Conservation (phyloP, 441 rosid species). For the Gossypium trilobum region DNA sequence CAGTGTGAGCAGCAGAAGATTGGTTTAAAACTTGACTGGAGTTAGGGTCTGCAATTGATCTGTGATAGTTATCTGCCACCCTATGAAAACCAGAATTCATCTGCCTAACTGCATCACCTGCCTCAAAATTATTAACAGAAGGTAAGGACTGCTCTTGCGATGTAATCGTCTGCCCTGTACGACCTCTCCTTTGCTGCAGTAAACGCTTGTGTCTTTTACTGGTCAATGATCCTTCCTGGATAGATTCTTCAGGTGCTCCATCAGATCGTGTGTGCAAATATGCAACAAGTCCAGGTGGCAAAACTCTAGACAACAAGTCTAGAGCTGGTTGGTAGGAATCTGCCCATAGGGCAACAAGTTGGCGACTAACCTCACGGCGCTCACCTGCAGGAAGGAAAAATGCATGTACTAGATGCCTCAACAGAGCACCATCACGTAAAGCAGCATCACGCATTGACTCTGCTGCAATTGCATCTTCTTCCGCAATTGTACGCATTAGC, state of each 20-base stretch:
- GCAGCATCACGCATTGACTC: constrained; percentile 99
- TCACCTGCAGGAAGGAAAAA: constrained; percentile 86
- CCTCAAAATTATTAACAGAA: constrained; percentile 48
- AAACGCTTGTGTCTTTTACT: constrained; percentile 77
- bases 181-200: constrained; percentile 88
- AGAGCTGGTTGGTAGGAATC: constrained; percentile 98
- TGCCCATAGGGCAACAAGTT: constrained; percentile 99
- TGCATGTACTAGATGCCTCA: constrained; percentile 93
- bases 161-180: constrained; percentile 41
- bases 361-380: constrained; percentile 92
- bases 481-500: constrained; percentile 98
- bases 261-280: constrained; percentile 89
- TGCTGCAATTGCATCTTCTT: constrained; percentile 99
- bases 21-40: constrained; percentile 37
- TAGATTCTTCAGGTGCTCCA: constrained; percentile 46
- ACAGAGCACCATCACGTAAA: constrained; percentile 93
- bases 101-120: constrained; percentile 45
- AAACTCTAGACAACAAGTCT: constrained; percentile 76
- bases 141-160: constrained; percentile 59
- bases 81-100: constrained; percentile 31
- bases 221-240: constrained; percentile 64
- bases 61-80: constrained; percentile 45
- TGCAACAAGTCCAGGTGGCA: constrained; percentile 99
- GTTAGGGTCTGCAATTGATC: constrained; percentile 36
- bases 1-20: constrained; percentile 31